Evolutionary conservation across 2,329 filamentous ascomycete genomes (phyloP).

Genomic region (Exophiala alcalophila): DNA sequence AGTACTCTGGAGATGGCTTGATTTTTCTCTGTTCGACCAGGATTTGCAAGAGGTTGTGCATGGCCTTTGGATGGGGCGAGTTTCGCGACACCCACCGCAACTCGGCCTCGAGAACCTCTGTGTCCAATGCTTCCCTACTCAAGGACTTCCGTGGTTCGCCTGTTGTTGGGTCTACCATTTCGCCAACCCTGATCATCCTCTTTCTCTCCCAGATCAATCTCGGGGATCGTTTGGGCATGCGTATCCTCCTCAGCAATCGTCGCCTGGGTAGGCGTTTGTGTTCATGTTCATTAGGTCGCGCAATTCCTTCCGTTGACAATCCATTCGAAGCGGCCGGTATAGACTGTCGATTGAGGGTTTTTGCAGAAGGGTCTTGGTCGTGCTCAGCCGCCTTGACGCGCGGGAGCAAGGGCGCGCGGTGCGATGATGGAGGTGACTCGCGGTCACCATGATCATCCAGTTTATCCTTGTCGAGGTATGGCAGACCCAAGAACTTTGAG

Average conservation of each 20-base stretch:
- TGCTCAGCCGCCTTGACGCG: no score
- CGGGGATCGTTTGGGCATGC: conserved; percentile 1
- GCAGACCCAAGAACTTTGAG: no score
- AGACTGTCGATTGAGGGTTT: no score
- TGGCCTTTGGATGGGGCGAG: conserved; percentile 12
- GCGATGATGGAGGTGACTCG: no score
- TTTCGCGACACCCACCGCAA: conserved; percentile 19
- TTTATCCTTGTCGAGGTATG: no score
- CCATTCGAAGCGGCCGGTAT: no score
- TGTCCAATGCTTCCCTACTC: conserved; percentile 6
- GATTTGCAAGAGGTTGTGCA: conserved; percentile 35
- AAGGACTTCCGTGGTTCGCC: conserved; percentile 3
- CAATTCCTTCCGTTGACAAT: no score
- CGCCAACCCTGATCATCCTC: neutral
- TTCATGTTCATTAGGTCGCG: no score
- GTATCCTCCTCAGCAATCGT: conserved; percentile 1
- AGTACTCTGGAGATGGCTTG: conserved; percentile 47
- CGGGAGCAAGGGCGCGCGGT: no score
- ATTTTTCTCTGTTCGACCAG: conserved; percentile 40
- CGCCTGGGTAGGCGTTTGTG: neutral
- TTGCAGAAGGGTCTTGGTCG: no score
- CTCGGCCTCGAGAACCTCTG: conserved; percentile 24
- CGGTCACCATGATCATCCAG: no score
- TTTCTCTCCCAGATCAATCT: neutral
- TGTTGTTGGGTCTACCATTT: conserved; percentile 2